Evolutionary conservation across 805 yeast species (phyloP).

Genomic region (Martiniozyma abietophila): DNA sequence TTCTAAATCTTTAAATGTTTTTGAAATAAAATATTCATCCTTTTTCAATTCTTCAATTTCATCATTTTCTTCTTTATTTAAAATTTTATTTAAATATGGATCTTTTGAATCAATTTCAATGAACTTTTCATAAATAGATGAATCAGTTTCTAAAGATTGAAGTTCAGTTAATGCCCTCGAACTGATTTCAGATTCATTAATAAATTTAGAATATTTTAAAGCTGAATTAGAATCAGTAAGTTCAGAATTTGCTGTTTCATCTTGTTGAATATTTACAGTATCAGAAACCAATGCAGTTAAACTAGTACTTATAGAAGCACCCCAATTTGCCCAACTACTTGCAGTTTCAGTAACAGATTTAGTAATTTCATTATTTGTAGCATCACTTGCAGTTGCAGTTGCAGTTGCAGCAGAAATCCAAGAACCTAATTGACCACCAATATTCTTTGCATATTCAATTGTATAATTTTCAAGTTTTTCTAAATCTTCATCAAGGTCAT

Average conservation of each 20-base stretch:
- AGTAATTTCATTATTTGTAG: slow-evolving; percentile 9
- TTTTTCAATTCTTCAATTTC: slow-evolving; percentile 27
- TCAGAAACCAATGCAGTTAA: slow-evolving; percentile 3
- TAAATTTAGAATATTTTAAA: too few relatives aligned
- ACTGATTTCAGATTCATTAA: too few relatives aligned
- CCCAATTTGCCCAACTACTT: slow-evolving; percentile 10
- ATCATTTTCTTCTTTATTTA: slow-evolving; percentile 38
- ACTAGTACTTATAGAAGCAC: too few relatives aligned
- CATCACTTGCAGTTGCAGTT: slow-evolving; percentile 1
- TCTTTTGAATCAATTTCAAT: slow-evolving; percentile 28
- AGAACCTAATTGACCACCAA: slow-evolving; percentile 50
- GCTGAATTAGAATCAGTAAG: too few relatives aligned
- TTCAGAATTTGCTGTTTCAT: neutral
- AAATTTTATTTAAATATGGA: too few relatives aligned
- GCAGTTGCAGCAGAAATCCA: slow-evolving; percentile 11
- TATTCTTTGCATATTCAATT: slow-evolving; percentile 44
- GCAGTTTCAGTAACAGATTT: slow-evolving; percentile 10
- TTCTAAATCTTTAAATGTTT: slow-evolving; percentile 13
- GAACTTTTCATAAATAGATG: slow-evolving; percentile 32
- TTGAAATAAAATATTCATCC: neutral
- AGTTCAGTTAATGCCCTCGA: too few relatives aligned
- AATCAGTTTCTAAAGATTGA: slow-evolving; percentile 41
- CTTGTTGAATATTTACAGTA: too few relatives aligned
- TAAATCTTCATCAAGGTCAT: slow-evolving; percentile 62
- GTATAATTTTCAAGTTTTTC: slow-evolving; percentile 69